These are phyloP conservation scores for Periconia macrospinosa DNA, from an alignment of 2,329 filamentous ascomycete species.

Conservation along the genomic window DNA sequence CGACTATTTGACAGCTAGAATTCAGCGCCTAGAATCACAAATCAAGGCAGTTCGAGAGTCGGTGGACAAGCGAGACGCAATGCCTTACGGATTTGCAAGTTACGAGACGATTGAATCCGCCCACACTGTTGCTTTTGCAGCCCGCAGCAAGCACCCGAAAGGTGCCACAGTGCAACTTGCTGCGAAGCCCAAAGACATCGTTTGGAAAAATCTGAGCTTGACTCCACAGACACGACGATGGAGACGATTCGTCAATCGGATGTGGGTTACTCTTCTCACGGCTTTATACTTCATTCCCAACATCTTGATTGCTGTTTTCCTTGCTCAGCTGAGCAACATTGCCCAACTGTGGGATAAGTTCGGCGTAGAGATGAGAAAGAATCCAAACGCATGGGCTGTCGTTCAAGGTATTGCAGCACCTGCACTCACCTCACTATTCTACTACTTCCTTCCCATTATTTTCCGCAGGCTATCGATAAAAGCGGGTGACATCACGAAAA, in stretches of 20 bases:
- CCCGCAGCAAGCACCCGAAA: conserved; percentile 77
- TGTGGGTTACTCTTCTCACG: conserved; percentile 83
- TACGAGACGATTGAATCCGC: conserved; percentile 87
- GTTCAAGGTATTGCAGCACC: conserved; percentile 92
- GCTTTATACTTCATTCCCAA: conserved; percentile 89
- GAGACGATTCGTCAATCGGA: conserved; percentile 74
- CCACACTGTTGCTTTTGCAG: conserved; percentile 81
- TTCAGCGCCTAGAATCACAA: conserved; percentile 77
- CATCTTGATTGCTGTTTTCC: conserved; percentile 89
- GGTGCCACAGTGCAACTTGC: conserved; percentile 78
- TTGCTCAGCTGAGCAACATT: conserved; percentile 82
- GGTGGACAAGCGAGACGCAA: conserved; percentile 84
- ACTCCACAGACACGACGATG: conserved; percentile 68
- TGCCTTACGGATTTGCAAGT: conserved; percentile 92
- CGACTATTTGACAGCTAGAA: conserved; percentile 85
- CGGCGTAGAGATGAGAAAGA: conserved; percentile 60
- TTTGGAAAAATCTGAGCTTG: conserved; percentile 91
- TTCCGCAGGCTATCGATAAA: conserved; percentile 84
- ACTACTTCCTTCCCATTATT: conserved; percentile 83
- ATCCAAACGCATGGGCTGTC: conserved; percentile 75
- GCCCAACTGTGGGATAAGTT: conserved; percentile 80
- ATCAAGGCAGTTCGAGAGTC: conserved; percentile 80
- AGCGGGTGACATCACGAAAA: conserved; percentile 89
- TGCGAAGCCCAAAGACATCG: conserved; percentile 85
- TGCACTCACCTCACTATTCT: conserved; percentile 82